Percentiles rank a stretch among this genome's conserved stretches.
phyloP scores from a whole-genome alignment of 331 rosid species.

The Stylosanthes scabra region DNA sequence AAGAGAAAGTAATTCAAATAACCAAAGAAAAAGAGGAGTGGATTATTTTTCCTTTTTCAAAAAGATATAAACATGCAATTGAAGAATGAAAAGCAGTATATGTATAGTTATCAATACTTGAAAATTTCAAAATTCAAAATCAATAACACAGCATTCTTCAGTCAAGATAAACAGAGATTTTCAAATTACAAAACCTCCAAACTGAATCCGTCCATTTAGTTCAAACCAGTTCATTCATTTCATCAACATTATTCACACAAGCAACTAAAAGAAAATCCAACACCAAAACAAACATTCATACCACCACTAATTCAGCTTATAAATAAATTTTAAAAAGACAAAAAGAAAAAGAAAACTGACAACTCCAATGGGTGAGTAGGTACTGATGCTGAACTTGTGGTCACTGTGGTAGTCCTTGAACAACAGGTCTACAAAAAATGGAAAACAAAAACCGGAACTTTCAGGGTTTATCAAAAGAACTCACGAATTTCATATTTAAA shows the following conservation, averaged over 20 bases:
- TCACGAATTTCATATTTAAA: background rate
- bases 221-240: conserved; percentile 1
- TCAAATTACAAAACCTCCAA: background rate
- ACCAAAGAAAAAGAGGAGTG: background rate
- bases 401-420: conserved; percentile 91
- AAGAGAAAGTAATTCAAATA: background rate
- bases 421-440: conserved; percentile 68
- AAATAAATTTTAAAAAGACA: background rate
- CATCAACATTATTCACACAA: conserved; percentile 14
- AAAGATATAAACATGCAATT: background rate
- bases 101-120: background rate
- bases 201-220: background rate
- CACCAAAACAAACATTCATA: background rate
- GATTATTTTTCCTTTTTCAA: background rate
- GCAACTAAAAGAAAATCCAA: background rate
- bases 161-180: no score
- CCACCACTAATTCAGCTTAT: background rate
- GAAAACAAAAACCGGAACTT: background rate
- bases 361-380: conserved; percentile 91
- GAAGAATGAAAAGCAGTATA: background rate
- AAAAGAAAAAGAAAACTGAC: conserved; percentile 29
- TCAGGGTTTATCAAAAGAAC: conserved; percentile 7
- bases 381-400: conserved; percentile 88
- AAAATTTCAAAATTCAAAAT: no score
- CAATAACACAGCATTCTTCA: no score